Percentiles rank a stretch among this genome's conserved stretches.
Conservation (phyloP, 352 stramenopile genomes). For the Globisporangium barbulae region DNA sequence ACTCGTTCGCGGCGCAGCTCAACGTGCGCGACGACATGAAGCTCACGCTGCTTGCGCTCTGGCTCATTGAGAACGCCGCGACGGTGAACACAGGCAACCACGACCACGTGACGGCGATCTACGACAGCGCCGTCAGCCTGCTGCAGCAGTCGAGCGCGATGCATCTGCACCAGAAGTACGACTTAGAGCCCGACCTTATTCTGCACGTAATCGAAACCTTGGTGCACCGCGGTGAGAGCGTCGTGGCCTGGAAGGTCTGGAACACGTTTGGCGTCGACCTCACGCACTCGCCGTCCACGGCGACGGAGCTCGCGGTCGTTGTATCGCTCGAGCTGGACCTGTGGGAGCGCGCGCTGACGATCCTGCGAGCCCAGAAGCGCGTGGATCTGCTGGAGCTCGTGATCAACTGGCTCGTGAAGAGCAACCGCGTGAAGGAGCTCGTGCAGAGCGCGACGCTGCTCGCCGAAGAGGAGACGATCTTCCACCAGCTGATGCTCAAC, state of each 20-base stretch:
- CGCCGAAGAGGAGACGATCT: conserved; percentile 46
- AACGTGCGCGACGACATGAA: conserved; percentile 83
- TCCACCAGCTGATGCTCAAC: conserved; percentile 80
- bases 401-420: conserved; percentile 73
- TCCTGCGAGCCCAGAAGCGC: conserved; percentile 57
- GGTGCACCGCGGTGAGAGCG: conserved; percentile 66
- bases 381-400: conserved; percentile 57
- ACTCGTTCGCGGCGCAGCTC: conserved; percentile 70
- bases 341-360: conserved; percentile 67
- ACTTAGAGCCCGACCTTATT: conserved; percentile 67
- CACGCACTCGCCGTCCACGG: conserved; percentile 33
- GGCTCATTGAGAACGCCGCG: conserved; percentile 77
- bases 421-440: conserved; percentile 67
- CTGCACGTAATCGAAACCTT: conserved; percentile 76
- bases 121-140: conserved; percentile 54
- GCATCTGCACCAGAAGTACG: conserved; percentile 73
- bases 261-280: conserved; percentile 73
- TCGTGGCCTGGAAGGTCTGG: conserved; percentile 85
- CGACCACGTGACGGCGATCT: conserved; percentile 59
- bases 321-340: conserved; percentile 71
- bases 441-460: conserved; percentile 61
- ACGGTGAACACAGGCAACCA: conserved; percentile 63
- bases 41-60: conserved; percentile 69
- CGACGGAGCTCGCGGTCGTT: conserved; percentile 71
- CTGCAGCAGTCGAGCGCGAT: conserved; percentile 72